A percentile compares a stretch with the other conserved stretches of the same genome.
phyloP scores from a whole-genome alignment of 2,329 filamentous ascomycete species.

The Verticillium alfalfae region DNA sequence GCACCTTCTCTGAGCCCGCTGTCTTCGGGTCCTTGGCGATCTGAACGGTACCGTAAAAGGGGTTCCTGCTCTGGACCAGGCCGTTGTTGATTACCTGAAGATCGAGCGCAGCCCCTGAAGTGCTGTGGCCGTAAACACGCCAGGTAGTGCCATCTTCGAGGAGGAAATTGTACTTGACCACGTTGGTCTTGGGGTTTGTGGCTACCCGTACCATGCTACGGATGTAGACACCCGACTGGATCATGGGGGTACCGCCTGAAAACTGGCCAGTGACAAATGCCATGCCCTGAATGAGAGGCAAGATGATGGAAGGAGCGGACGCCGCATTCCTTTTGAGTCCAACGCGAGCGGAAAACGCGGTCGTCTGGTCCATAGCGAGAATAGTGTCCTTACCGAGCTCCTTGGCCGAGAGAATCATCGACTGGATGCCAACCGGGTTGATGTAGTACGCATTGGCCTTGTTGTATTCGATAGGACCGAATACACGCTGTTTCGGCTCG shows the following conservation, averaged over 20 bases:
- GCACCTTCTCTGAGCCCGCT: slow-evolving; percentile 49
- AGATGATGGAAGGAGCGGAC: slow-evolving; percentile 51
- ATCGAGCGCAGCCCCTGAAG: slow-evolving; percentile 43
- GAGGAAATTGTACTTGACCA: slow-evolving; percentile 63
- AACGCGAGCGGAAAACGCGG: slow-evolving; percentile 51
- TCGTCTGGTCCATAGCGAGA: slow-evolving; percentile 38
- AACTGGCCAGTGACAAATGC: slow-evolving; percentile 71
- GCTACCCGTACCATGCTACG: slow-evolving; percentile 45
- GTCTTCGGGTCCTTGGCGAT: slow-evolving; percentile 62
- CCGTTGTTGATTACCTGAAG: slow-evolving; percentile 56
- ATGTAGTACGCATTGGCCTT: slow-evolving; percentile 60
- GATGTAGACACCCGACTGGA: slow-evolving; percentile 66
- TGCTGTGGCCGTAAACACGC: slow-evolving; percentile 62
- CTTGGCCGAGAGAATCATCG: slow-evolving; percentile 64
- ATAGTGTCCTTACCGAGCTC: slow-evolving; percentile 56
- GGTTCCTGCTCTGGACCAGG: slow-evolving; percentile 49
- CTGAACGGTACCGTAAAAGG: slow-evolving; percentile 71
- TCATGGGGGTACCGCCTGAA: slow-evolving; percentile 54
- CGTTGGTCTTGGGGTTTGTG: slow-evolving; percentile 45
- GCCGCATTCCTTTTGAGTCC: slow-evolving; percentile 48
- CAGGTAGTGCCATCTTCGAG: slow-evolving; percentile 63
- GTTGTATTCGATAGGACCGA: slow-evolving; percentile 45
- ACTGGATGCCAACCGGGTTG: slow-evolving; percentile 63
- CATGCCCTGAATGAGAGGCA: slow-evolving; percentile 76
- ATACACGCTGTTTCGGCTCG: slow-evolving; percentile 54